These are phyloP conservation scores for Apiotrichum laibachii DNA, from an alignment of 1,284 basidiomycete genomes.

Conservation along the genomic window DNA sequence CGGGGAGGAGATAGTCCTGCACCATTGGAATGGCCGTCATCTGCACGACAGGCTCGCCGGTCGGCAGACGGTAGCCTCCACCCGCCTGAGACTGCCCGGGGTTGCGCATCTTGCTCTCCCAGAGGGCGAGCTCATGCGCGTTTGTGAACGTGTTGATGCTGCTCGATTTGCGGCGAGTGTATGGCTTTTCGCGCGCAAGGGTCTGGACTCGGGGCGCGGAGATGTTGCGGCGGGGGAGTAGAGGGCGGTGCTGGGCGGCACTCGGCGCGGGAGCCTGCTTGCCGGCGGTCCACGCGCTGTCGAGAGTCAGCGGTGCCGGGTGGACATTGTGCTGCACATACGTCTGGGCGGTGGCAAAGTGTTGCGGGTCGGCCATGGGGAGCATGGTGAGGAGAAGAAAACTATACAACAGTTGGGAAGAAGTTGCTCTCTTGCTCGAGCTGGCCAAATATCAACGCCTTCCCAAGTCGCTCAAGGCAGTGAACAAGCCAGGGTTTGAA, in stretches of 20 bases:
- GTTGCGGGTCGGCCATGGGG: too few relatives aligned
- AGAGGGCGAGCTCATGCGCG: conserved; percentile 6
- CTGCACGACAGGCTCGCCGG: background rate
- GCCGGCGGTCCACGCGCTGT: too few relatives aligned
- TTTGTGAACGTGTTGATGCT: background rate
- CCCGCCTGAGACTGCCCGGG: background rate
- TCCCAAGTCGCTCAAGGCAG: too few relatives aligned
- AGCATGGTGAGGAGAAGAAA: too few relatives aligned
- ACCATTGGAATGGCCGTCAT: conserved; percentile 5
- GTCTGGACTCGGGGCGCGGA: background rate
- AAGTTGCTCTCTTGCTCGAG: too few relatives aligned
- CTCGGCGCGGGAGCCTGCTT: background rate
- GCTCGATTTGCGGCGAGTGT: conserved; percentile 3
- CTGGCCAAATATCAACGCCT: too few relatives aligned
- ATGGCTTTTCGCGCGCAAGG: background rate
- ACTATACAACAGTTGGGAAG: too few relatives aligned
- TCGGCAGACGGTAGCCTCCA: background rate
- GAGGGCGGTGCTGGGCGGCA: background rate
- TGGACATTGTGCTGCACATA: too few relatives aligned
- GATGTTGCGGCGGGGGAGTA: background rate
- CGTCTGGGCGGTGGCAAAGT: too few relatives aligned
- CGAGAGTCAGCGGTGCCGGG: too few relatives aligned
- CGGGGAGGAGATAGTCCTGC: conserved; percentile 1
- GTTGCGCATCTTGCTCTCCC: conserved; percentile 1
- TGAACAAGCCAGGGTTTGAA: too few relatives aligned